phyloP scores from a whole-genome alignment of 108 stramenopile species.

The Fistulifera pelliculosa region DNA sequence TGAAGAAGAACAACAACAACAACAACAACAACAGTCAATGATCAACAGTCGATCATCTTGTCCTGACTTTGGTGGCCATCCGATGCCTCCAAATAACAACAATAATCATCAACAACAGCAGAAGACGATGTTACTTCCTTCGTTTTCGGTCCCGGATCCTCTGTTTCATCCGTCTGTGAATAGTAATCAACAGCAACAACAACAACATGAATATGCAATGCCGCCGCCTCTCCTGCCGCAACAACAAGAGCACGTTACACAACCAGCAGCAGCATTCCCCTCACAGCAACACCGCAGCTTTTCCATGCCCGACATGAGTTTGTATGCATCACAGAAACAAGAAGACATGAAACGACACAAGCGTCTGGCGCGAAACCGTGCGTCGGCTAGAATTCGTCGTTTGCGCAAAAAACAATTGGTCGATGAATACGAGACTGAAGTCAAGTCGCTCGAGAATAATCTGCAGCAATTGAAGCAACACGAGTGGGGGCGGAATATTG shows the following conservation, averaged over 20 bases:
- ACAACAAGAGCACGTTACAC: no score
- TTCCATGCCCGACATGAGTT: slow-evolving; percentile 69
- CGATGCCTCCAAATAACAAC: not conserved
- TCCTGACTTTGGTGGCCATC: slow-evolving; percentile 28
- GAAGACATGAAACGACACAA: slow-evolving; percentile 81
- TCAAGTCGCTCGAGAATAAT: slow-evolving; percentile 69
- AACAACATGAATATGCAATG: no score
- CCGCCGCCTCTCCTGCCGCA: slow-evolving; percentile 1
- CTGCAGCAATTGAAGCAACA: slow-evolving; percentile 60
- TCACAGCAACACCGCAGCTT: slow-evolving; percentile 27
- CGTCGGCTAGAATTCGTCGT: slow-evolving; percentile 67
- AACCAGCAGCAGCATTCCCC: no score
- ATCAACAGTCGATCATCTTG: slow-evolving; percentile 27
- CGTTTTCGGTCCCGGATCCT: slow-evolving; percentile 11
- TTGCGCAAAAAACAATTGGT: slow-evolving; percentile 83
- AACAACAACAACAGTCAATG: slow-evolving; percentile 14
- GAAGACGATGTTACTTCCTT: no score
- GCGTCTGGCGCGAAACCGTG: slow-evolving; percentile 75
- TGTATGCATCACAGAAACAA: slow-evolving; percentile 52
- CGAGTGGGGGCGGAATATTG: slow-evolving; percentile 46
- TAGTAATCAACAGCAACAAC: no score
- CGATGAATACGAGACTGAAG: slow-evolving; percentile 83
- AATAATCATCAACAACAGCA: not conserved
- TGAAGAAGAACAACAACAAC: no score
- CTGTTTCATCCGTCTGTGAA: not conserved